These are phyloP conservation scores for Gnomoniopsis smithogilvyi DNA, from an alignment of 2,329 filamentous ascomycete genomes.

Conservation along the genomic window DNA sequence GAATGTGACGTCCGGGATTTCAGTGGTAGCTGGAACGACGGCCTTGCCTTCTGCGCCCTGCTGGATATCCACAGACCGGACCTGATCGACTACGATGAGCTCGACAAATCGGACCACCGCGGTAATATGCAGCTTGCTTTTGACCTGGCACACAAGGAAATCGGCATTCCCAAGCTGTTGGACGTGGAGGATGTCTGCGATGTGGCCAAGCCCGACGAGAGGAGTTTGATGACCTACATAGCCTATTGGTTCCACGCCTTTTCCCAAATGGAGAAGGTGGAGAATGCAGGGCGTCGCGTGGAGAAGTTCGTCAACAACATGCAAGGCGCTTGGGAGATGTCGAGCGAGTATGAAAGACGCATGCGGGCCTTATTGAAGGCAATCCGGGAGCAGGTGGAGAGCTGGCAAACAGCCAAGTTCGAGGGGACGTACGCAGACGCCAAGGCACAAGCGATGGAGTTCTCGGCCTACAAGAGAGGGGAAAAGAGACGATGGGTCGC, in stretches of 20 bases:
- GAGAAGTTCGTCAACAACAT: slow-evolving; percentile 99
- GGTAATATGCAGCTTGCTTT: slow-evolving; percentile 99
- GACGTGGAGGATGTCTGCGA: slow-evolving; percentile 99
- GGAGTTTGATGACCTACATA: slow-evolving; percentile 98
- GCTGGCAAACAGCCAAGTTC: slow-evolving; percentile 79
- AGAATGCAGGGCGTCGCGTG: slow-evolving; percentile 92
- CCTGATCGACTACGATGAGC: slow-evolving; percentile 90
- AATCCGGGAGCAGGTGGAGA: slow-evolving; percentile 68
- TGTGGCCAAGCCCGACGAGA: slow-evolving; percentile 91
- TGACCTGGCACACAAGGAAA: slow-evolving; percentile 92
- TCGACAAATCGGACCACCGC: slow-evolving; percentile 91
- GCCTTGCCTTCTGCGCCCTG: slow-evolving; percentile 91
- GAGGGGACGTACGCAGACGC: slow-evolving; percentile 91
- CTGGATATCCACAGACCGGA: slow-evolving; percentile 96
- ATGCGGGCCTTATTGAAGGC: slow-evolving; percentile 79
- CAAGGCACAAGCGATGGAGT: slow-evolving; percentile 78
- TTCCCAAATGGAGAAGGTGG: slow-evolving; percentile 97
- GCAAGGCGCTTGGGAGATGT: slow-evolving; percentile 99
- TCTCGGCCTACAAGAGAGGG: slow-evolving; percentile 85
- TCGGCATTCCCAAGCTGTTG: slow-evolving; percentile 91
- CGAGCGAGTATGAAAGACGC: slow-evolving; percentile 88
- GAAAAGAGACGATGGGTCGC: slow-evolving; percentile 95
- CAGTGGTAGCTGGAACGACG: slow-evolving; percentile 94
- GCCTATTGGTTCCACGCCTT: slow-evolving; percentile 99
- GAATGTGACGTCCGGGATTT: slow-evolving; percentile 96